Conservation (phyloP, 208 protist genomes). For the Borovskyia barvae region DNA sequence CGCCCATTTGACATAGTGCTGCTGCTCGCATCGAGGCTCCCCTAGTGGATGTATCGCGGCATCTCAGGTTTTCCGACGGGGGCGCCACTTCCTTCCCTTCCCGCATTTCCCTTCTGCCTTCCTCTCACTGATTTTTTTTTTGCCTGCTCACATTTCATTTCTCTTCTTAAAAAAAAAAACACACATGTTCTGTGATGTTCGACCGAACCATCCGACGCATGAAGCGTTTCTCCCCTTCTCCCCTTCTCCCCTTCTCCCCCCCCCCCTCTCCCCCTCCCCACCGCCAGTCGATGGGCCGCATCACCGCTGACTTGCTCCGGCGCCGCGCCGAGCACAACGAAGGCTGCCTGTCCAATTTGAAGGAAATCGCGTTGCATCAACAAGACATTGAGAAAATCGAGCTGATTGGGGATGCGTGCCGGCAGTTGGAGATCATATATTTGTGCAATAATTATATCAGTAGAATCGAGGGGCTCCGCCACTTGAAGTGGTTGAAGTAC, state of each 20-base stretch:
- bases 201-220: too few relatives aligned
- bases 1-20: too few relatives aligned
- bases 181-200: too few relatives aligned
- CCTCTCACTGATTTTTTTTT: too few relatives aligned
- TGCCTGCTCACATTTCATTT: too few relatives aligned
- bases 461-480: constrained; percentile 92
- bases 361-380: constrained; percentile 97
- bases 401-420: constrained; percentile 77
- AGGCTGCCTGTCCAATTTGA: constrained; percentile 89
- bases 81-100: too few relatives aligned
- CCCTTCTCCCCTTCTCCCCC: background rate
- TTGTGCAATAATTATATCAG: constrained; percentile 97
- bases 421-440: constrained; percentile 94
- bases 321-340: constrained; percentile 98
- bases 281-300: constrained; percentile 43
- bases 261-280: background rate
- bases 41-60: too few relatives aligned
- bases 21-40: too few relatives aligned
- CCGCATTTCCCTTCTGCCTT: too few relatives aligned
- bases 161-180: too few relatives aligned
- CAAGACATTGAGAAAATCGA: constrained; percentile 95
- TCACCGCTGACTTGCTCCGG: constrained; percentile 92
- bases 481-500: constrained; percentile 96
- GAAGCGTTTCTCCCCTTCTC: background rate
- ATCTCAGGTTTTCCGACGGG: too few relatives aligned